Percentiles rank a stretch among this genome's conserved stretches.
These are phyloP conservation scores for Globisporangium mamillatum DNA, from an alignment of 352 stramenopile species.

Conservation along the genomic window DNA sequence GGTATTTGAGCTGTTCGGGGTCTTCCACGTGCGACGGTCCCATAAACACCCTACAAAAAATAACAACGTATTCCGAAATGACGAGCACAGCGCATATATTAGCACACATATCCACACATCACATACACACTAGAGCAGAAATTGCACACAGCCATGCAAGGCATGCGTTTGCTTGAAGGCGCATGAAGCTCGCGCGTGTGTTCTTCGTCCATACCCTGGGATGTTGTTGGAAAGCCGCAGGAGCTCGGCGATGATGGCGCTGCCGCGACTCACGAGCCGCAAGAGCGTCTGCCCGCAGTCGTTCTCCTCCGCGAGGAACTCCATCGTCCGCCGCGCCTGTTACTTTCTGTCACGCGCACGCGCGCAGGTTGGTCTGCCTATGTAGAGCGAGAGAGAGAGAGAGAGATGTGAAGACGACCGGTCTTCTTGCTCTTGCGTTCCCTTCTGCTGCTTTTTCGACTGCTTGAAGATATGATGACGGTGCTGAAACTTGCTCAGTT, in stretches of 20 bases:
- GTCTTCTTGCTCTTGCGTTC: background rate
- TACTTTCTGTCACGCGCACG: background rate
- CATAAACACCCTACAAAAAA: slow-evolving; percentile 69
- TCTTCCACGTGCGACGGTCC: slow-evolving; percentile 84
- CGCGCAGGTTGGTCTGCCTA: background rate
- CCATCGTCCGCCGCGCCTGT: slow-evolving; percentile 37
- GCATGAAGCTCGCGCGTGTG: background rate
- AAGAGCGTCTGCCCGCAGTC: slow-evolving; percentile 94
- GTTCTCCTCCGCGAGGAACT: slow-evolving; percentile 91
- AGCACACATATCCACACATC: background rate
- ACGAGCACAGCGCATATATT: background rate
- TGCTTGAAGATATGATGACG: slow-evolving; percentile 8
- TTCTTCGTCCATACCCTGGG: slow-evolving; percentile 43
- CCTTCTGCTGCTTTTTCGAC: background rate
- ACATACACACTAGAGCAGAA: slow-evolving; percentile 3
- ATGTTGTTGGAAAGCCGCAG: slow-evolving; percentile 91
- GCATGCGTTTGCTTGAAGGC: no score
- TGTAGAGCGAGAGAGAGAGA: background rate
- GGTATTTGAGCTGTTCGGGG: slow-evolving; percentile 87
- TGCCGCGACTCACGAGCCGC: slow-evolving; percentile 88
- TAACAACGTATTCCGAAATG: background rate
- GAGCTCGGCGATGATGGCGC: slow-evolving; percentile 92
- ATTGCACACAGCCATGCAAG: background rate
- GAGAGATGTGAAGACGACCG: background rate
- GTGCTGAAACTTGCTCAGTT: background rate